Base-by-base conservation (phyloP, 129 eudicot species). In the Flaveria sonorensis region DNA sequence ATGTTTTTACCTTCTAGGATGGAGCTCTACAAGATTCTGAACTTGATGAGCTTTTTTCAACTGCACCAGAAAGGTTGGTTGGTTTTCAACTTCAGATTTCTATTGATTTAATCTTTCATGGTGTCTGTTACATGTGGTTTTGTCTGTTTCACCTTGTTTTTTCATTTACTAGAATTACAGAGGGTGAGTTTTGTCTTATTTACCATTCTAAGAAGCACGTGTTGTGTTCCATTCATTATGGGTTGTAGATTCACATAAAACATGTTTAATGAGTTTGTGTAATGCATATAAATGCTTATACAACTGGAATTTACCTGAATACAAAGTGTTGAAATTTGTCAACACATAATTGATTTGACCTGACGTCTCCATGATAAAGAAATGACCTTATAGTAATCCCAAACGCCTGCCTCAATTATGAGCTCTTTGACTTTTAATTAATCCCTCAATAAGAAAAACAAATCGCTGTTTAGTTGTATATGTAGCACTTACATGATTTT, bases 11-110 rank as follows among this genome's bases (percentile, higher is more conserved):
- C 61, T 83, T 55, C 53, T 76, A 94, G 99, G 97, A 91, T 73
- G 94, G 92, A 68, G 88, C 92, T 80, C 77, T 94, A 57, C 85
- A 87, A 61, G 83, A 80, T 13, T 74, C 87, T 66, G 99, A 94
- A 72, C 87, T 94, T 81, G 90, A 87, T 42, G 98, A 94, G 72
- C 79, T 94, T 21, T 94, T 94, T 85, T 89, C 97, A 72, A 94
- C 98, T 74, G 97, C 99, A 79, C 99, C 99, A 51, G 96, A 94
- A 81, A 89, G 97, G 99, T 94, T 51, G 45, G 81, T 6, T 30
- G 71, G 8, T 70, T 85, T 61, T 75, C 48, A 73, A 64, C 51
- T 65, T 53, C 19, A 71, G 19, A n/a, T 40, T 26, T 73, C 7
- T 76, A 80, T 73, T 65, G 70, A 18, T 43, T 73, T 51, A 40